These are phyloP conservation scores for Cercospora nicotianae DNA, from an alignment of 2,329 filamentous ascomycete species.

Conservation along the genomic window DNA sequence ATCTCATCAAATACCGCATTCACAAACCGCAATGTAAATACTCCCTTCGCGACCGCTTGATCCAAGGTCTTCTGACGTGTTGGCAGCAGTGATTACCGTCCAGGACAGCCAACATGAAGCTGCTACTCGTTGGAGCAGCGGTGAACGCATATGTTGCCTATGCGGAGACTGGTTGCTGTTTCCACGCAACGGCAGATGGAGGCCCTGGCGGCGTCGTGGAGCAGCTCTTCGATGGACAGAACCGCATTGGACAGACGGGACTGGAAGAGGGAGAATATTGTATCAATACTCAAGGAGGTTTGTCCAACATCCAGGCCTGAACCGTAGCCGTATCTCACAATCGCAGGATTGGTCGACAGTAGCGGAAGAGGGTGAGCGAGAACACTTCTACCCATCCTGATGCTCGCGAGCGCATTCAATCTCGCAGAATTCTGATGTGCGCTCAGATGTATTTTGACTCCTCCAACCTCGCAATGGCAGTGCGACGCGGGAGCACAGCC, in stretches of 20 bases:
- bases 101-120: not conserved
- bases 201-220: constrained; percentile 54
- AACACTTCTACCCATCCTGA: not conserved
- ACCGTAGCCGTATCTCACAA: not conserved
- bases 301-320: constrained; percentile 4
- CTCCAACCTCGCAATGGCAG: constrained; percentile 60
- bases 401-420: not conserved
- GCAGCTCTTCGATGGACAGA: constrained; percentile 63
- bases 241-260: constrained; percentile 53
- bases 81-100: not conserved
- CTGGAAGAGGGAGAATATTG: constrained; percentile 52
- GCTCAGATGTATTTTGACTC: constrained; percentile 59
- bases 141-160: not conserved
- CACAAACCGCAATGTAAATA: not conserved
- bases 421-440: not conserved
- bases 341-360: constrained; percentile 53
- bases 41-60: not conserved
- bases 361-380: constrained; percentile 50
- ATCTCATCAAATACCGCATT: not conserved
- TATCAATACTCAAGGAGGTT: constrained; percentile 52
- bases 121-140: not conserved
- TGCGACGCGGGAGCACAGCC: constrained; percentile 58
- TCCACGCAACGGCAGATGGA: constrained; percentile 50
- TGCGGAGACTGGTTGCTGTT: constrained; percentile 43
- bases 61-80: not conserved